Percentiles rank a stretch among this genome's conserved stretches.
Conservation (phyloP, 176 grass and related monocot genomes). For the Paspalum notatum region DNA sequence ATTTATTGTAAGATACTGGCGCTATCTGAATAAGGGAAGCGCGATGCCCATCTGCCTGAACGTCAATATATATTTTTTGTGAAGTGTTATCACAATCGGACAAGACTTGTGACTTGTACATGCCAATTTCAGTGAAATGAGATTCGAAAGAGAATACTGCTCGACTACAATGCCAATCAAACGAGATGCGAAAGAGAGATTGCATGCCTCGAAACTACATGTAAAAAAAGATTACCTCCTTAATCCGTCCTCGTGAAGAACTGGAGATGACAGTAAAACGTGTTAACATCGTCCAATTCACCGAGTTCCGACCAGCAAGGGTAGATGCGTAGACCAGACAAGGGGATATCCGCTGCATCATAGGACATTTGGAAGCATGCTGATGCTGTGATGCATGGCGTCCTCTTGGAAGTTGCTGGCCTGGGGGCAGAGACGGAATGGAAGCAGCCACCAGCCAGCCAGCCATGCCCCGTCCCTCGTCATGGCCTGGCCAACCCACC, state of each 20-base stretch:
- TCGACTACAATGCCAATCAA: too few species aligned
- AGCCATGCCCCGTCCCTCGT: background rate
- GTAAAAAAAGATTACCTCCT: background rate
- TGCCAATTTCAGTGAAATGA: background rate
- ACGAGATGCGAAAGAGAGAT: background rate
- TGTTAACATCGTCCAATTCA: background rate
- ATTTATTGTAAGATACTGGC: conserved; percentile 55
- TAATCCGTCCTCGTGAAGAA: background rate
- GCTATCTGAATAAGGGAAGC: conserved; percentile 47
- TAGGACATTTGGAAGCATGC: conserved; percentile 20
- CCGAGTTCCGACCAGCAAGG: background rate
- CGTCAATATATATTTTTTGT: background rate
- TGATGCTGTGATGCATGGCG: background rate
- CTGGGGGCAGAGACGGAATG: background rate
- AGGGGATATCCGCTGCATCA: background rate
- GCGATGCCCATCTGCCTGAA: conserved; percentile 34
- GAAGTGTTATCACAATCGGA: too few species aligned
- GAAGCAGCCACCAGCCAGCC: too few species aligned
- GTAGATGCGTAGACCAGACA: background rate
- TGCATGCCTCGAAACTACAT: background rate
- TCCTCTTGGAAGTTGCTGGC: background rate
- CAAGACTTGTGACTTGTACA: background rate
- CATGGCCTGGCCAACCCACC: conserved; percentile 45
- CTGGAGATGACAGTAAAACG: background rate
- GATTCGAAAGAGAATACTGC: too few species aligned